phyloP scores from a whole-genome alignment of 768 basidiomycete genomes.

The Kwoniella sp. region DNA sequence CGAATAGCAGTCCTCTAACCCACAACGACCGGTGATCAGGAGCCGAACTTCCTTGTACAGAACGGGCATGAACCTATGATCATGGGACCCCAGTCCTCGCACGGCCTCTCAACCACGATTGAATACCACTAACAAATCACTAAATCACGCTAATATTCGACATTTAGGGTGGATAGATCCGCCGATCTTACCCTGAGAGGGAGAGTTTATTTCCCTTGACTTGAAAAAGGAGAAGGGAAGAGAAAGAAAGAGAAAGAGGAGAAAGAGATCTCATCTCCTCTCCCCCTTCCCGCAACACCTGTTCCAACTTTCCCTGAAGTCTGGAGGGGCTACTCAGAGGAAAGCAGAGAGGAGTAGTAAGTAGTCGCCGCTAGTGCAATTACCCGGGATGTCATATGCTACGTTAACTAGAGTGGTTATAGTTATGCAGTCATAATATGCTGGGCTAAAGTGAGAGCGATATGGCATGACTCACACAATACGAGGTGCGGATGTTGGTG shows the following conservation, averaged over 20 bases:
- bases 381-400: constrained; percentile 1
- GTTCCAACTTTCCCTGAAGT: background rate
- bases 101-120: too few species aligned
- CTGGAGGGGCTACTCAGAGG: background rate
- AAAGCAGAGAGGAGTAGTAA: too few species aligned
- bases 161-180: background rate
- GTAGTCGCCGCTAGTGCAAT: constrained; percentile 1
- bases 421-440: too few species aligned
- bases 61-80: background rate
- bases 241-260: too few species aligned
- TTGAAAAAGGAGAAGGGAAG: too few species aligned
- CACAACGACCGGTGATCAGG: too few species aligned
- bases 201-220: background rate
- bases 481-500: too few species aligned
- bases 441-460: background rate
- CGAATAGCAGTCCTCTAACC: too few species aligned
- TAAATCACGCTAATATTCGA: background rate
- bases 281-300: background rate
- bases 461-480: background rate
- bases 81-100: background rate
- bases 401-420: background rate
- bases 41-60: too few species aligned
- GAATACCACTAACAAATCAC: too few species aligned
- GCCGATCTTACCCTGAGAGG: background rate
- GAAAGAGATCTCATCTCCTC: background rate